Evolutionary conservation across 148 eudicot genomes (phyloP), one percentile per base, ranked within the genome.

Genomic region (Spergularia marina): DNA sequence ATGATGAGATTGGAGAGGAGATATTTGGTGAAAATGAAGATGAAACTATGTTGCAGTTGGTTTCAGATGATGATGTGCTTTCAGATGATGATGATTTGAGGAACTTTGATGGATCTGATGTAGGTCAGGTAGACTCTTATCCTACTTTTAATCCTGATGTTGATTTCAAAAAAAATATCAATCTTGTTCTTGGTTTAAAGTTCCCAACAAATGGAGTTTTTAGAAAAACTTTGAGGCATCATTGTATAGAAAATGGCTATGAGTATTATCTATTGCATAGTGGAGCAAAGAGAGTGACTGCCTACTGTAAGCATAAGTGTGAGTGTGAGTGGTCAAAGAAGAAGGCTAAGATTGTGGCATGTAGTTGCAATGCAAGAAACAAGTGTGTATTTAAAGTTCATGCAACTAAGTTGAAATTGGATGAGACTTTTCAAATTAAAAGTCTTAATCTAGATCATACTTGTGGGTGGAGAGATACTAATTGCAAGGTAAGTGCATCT

Each of bases 231-330:
- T 54, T 75, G 49, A 51, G 51, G 17, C 51, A 39, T 2, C 68
- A 64, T 39, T 20, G 61, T 2, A 54, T 75, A 1, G 53, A 75
- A 51, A 53, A 75, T 4, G 8, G 5, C 6, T 54, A 54, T 75
- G 78, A 75, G 65, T 56, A 39, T 21, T 67, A 68, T 41, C 21
- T 53, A 7, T 5, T 75, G 3, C 65, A 76, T 12, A 76, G 41
- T 44, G 51, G 61, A 9, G 30, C 8, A 6, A 69, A 41, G 2
- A 77, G 58, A 16, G 47, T 74, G 41, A 63, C 25, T 15, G 9
- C 14, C 4, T 39, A 61, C 36, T 74, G 70, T 11, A 74, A 64
- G 30, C 9, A 11, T 5, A 74, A 23, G 40, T 63, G 59, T 55
- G 18, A 55, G 7, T 55, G 59, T 55, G 20, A 15, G 17, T 55